Evolutionary conservation across 2,329 filamentous ascomycete genomes (phyloP).

Genomic region (Fusarium sp.): DNA sequence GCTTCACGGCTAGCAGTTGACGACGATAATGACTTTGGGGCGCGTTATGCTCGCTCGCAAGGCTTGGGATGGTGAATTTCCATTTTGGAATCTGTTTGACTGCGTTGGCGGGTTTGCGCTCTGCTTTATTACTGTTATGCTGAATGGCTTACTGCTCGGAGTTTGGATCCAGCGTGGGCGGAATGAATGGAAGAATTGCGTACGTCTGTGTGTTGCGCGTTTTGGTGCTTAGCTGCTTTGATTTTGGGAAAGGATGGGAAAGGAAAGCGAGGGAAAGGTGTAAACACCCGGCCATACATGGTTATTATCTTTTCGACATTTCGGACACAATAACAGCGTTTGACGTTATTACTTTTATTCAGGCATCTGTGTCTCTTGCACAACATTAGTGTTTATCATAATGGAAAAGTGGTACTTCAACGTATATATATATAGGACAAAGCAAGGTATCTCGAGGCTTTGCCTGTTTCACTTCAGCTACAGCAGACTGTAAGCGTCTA

Average conservation of each 20-base stretch:
- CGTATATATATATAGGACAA: too few species aligned
- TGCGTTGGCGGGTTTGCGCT: slow-evolving; percentile 25
- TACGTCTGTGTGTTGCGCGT: slow-evolving; percentile 13
- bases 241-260: slow-evolving; percentile 19
- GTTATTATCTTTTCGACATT: slow-evolving; percentile 26
- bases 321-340: slow-evolving; percentile 24
- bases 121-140: slow-evolving; percentile 22
- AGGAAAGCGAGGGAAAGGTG: slow-evolving; percentile 16
- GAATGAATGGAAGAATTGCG: slow-evolving; percentile 31
- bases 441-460: too few species aligned
- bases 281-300: slow-evolving; percentile 27
- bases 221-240: slow-evolving; percentile 17
- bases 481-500: background rate
- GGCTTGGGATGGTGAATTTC: slow-evolving; percentile 41
- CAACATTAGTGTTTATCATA: background rate
- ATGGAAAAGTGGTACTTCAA: too few species aligned
- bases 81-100: slow-evolving; percentile 38
- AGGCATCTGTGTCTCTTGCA: background rate
- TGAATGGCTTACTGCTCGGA: slow-evolving; percentile 44
- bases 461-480: too few species aligned
- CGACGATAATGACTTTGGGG: slow-evolving; percentile 47
- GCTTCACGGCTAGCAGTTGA: slow-evolving; percentile 49
- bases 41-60: slow-evolving; percentile 35
- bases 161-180: slow-evolving; percentile 43
- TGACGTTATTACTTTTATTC: background rate